Conservation (phyloP, 1,284 basidiomycete species). For the Bjerkandera adusta region DNA sequence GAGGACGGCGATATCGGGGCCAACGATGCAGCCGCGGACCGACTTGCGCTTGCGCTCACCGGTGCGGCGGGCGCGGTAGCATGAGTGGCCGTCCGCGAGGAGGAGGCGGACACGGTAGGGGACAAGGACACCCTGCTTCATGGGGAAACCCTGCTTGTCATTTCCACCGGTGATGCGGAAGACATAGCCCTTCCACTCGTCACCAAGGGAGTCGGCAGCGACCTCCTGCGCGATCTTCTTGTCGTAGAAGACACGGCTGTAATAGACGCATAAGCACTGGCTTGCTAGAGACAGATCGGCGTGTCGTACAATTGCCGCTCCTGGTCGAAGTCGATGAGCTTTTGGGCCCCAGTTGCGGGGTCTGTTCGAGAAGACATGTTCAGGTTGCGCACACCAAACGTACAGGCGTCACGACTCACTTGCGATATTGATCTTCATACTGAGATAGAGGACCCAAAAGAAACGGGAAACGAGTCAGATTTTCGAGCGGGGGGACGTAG, state of each 20-base stretch:
- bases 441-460: slow-evolving; percentile 18
- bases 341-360: slow-evolving; percentile 96
- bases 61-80: slow-evolving; percentile 90
- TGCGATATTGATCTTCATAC: slow-evolving; percentile 97
- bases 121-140: slow-evolving; percentile 99
- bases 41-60: slow-evolving; percentile 99
- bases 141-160: slow-evolving; percentile 97
- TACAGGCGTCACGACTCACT: slow-evolving; percentile 52
- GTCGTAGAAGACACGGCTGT: slow-evolving; percentile 91
- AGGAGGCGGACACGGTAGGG: slow-evolving; percentile 94
- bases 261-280: slow-evolving; percentile 3
- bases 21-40: slow-evolving; percentile 97
- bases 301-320: slow-evolving; percentile 80
- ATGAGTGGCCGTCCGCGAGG: slow-evolving; percentile 94
- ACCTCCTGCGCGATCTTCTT: slow-evolving; percentile 97
- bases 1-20: slow-evolving; percentile 94
- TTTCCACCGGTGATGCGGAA: slow-evolving; percentile 97
- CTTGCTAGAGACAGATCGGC: not conserved
- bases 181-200: slow-evolving; percentile 98
- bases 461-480: slow-evolving; percentile 15
- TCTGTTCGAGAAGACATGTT: slow-evolving; percentile 41
- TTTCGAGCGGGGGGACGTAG: slow-evolving; percentile 2
- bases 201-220: slow-evolving; percentile 86
- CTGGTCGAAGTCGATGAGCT: slow-evolving; percentile 93
- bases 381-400: slow-evolving; percentile 10